Evolutionary conservation across 2,329 filamentous ascomycete species (phyloP), one percentile per base, ranked within the genome.

Genomic region (Onygena corvina): DNA sequence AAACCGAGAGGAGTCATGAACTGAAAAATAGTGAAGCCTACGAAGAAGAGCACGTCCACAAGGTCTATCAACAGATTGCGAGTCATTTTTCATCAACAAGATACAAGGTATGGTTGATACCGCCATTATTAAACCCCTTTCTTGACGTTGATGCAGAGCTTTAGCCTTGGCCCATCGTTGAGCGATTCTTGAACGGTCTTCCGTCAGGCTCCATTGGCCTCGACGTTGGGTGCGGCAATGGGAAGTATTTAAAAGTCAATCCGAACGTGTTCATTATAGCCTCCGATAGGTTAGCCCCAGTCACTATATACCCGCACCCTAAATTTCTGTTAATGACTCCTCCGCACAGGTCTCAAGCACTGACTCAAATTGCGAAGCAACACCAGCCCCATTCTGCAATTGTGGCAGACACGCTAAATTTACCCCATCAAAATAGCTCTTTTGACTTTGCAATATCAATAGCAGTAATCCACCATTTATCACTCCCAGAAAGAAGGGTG

Each of bases 181-280:
- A 88, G 54, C 72, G 73, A 30, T 96, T 95, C 64, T 76, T 96
- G 30, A 69, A 73, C 46, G 70, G 71, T 27, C 76, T 84, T 44
- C 63, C 74, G 0, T 69, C 80, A 9, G 90, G 89, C 21, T 77
- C 85, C 46, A 69, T 96, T 50, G 92, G 92, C 7, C 74, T 94
- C 27, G 92, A 98, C 67, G 75, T 96, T 50, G 92, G 92, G 53
- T 96, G 92, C 68, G 92, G 92, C 52, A 98, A 98, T 69, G 92
- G 92, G 57, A 96, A 96, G 73, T 95, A 96, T 65, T 72, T 96
- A 53, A 72, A 76, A 52, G 84, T 94, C 50, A 93, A 93, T 67
- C 75, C 74, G 18, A 68, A 78, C 58, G 69, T 94, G 45, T 88
- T 85, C 69, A 83, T 95, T 48, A 64, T 96, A 52, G 90, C 81